Percentiles rank a stretch among this genome's conserved stretches.
phyloP scores from a whole-genome alignment of 2,329 filamentous ascomycete species.

The Pyricularia grisea region DNA sequence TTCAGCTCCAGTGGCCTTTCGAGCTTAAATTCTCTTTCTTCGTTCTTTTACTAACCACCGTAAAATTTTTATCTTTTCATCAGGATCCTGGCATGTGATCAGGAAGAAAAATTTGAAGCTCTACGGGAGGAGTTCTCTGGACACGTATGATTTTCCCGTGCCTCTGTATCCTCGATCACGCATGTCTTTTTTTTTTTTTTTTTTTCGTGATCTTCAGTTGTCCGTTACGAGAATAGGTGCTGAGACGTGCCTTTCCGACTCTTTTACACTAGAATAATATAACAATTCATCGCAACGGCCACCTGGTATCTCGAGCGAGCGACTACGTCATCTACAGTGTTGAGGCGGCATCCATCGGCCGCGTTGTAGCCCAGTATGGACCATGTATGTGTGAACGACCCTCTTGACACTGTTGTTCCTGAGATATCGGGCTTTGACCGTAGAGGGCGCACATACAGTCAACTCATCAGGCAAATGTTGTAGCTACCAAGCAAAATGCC shows the following conservation, averaged over 20 bases:
- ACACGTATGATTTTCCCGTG: constrained; percentile 54
- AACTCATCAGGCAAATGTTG: constrained; percentile 11
- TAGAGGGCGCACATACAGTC: neutral
- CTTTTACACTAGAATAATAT: constrained; percentile 57
- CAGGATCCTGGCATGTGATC: constrained; percentile 92
- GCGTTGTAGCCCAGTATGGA: constrained; percentile 79
- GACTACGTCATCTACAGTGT: constrained; percentile 99
- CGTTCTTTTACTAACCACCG: constrained; percentile 15
- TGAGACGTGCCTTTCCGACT: constrained; percentile 13
- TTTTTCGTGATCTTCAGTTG: neutral
- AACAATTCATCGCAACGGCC: constrained; percentile 86
- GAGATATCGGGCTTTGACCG: constrained; percentile 8
- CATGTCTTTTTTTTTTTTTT: too few relatives aligned
- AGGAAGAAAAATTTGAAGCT: constrained; percentile 75
- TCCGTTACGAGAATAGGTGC: neutral
- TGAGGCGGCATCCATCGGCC: constrained; percentile 78
- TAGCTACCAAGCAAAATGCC: constrained; percentile 88
- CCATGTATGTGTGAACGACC: constrained; percentile 60
- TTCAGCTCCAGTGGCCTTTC: neutral
- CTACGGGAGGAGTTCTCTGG: constrained; percentile 73
- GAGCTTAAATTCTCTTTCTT: neutral
- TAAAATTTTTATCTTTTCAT: constrained; percentile 7
- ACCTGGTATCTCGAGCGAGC: constrained; percentile 90
- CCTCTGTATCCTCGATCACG: constrained; percentile 18
- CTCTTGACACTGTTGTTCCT: neutral